Evolutionary conservation across 2,329 filamentous ascomycete genomes (phyloP).

Genomic region (Sclerotinia trifoliorum): DNA sequence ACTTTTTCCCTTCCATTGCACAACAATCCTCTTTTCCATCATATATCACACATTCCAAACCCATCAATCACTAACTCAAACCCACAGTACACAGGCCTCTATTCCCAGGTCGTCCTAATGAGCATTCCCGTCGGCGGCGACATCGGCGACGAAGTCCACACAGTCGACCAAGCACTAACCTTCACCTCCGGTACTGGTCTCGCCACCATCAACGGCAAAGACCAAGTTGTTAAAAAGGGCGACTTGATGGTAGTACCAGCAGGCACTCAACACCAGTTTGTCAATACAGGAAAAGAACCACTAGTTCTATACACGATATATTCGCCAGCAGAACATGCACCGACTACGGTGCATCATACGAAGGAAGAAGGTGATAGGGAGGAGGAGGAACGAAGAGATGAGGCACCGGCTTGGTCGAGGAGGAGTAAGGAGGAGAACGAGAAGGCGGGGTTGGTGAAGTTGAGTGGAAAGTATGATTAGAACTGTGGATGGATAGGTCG

Average conservation of each 20-base stretch:
- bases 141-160: conserved; percentile 66
- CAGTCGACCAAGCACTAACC: conserved; percentile 63
- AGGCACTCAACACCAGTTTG: conserved; percentile 64
- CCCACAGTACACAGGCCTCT: conserved; percentile 55
- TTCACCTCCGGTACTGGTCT: conserved; percentile 60
- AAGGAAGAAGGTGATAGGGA: conserved; percentile 63
- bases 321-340: conserved; percentile 60
- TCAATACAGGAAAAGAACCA: conserved; percentile 59
- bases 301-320: conserved; percentile 63
- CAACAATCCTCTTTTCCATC: background rate
- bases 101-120: conserved; percentile 64
- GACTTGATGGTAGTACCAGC: conserved; percentile 58
- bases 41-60: too few relatives aligned
- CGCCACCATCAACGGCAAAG: conserved; percentile 57
- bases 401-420: conserved; percentile 58
- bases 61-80: background rate
- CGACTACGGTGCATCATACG: conserved; percentile 58
- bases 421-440: conserved; percentile 58
- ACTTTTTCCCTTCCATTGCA: background rate
- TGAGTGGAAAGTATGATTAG: conserved; percentile 35
- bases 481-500: background rate
- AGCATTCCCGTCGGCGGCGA: conserved; percentile 62
- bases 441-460: conserved; percentile 53
- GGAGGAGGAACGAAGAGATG: conserved; percentile 60
- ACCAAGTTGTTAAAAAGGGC: conserved; percentile 46